Base-by-base conservation (phyloP, 2,329 filamentous ascomycete genomes). In the Aspergillus chevalieri region DNA sequence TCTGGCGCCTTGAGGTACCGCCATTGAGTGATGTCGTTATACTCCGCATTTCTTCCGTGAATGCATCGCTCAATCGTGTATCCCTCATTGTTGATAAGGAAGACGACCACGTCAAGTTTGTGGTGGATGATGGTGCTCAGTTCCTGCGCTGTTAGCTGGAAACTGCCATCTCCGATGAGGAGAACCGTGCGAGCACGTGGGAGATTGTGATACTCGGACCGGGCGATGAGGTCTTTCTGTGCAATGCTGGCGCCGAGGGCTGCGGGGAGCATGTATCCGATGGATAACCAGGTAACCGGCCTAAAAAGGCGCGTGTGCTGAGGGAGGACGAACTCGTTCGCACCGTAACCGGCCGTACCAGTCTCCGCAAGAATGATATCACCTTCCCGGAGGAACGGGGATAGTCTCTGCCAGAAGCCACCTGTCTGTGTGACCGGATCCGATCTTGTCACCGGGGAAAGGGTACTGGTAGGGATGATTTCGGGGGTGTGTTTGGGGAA, bases 141-240 rank as follows among this genome's bases (percentile, higher is more conserved):
- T 54, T 85, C 83, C 60, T 87, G 84, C 0, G 77, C 81, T 0
- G 83, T 86, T 68, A 86, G 78, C 54, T 85, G 79, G 51, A 86
- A 76, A 53, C 80, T 83, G 3, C 83, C 83, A 47, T 85, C 82
- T 4, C 82, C 82, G 30, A 82, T 82, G 52, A 82, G 73, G 1
- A 84, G 65, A 8, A 84, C 72, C 0, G 80, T 79, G 47, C 78
- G 69, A n/a, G 57, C 53, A 12, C 58, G 61, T 28, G 52, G 47
- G 38, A 42, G 26, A 15, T 53, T 44, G 46, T 62, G 55, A 9
- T 49, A 53, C 15, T 60, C 53, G 12, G 39, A 14, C 15, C 43
- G 19, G 6, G 53, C n/a, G 47, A 42, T 17, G 10, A 49, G 21
- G 36, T 70, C 63, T 12, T 61, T 60, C 24, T 70, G 60, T 17